A percentile compares a stretch with the other conserved stretches of the same genome.
Conservation (phyloP, 139 green algal species). For the Mesostigma viride region DNA sequence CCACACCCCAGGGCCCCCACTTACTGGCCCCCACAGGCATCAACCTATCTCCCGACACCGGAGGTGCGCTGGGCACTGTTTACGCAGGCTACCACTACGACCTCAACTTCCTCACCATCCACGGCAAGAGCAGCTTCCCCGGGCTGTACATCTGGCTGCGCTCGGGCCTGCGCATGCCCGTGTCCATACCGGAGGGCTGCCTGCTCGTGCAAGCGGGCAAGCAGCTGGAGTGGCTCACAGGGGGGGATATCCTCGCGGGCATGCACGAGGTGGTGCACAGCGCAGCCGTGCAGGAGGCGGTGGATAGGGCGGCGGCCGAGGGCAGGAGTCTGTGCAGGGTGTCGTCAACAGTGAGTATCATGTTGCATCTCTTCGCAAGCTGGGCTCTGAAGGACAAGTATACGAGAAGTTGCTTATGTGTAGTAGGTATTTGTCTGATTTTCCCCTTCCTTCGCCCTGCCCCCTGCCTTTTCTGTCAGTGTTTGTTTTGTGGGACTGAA, state of each 20-base stretch:
- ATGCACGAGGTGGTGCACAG: slow-evolving; percentile 81
- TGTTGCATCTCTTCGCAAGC: not conserved
- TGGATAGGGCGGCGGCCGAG: slow-evolving; percentile 34
- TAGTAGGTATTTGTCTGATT: no score
- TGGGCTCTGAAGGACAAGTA: not conserved
- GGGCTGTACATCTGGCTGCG: slow-evolving; percentile 67
- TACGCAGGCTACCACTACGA: slow-evolving; percentile 81
- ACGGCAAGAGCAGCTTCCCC: slow-evolving; percentile 60
- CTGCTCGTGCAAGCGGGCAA: slow-evolving; percentile 82
- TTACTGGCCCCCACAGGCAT: slow-evolving; percentile 79
- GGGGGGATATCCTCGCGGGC: slow-evolving; percentile 59
- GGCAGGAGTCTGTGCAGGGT: slow-evolving; percentile 69
- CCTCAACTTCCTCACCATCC: slow-evolving; percentile 86
- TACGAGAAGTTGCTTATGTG: slow-evolving; percentile 49
- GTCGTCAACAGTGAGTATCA: slow-evolving; percentile 55
- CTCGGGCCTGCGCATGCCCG: slow-evolving; percentile 40
- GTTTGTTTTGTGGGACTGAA: not conserved
- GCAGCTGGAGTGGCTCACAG: slow-evolving; percentile 50
- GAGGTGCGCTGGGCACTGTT: slow-evolving; percentile 55
- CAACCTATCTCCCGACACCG: slow-evolving; percentile 43
- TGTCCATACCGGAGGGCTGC: slow-evolving; percentile 53
- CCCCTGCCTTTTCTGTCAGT: not conserved
- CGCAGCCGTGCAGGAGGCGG: slow-evolving; percentile 48
- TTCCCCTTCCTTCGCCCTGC: not conserved
- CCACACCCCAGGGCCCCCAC: slow-evolving; percentile 64